Evolutionary conservation across 2,329 filamentous ascomycete species (phyloP).

Genomic region (Ascochyta lentis): DNA sequence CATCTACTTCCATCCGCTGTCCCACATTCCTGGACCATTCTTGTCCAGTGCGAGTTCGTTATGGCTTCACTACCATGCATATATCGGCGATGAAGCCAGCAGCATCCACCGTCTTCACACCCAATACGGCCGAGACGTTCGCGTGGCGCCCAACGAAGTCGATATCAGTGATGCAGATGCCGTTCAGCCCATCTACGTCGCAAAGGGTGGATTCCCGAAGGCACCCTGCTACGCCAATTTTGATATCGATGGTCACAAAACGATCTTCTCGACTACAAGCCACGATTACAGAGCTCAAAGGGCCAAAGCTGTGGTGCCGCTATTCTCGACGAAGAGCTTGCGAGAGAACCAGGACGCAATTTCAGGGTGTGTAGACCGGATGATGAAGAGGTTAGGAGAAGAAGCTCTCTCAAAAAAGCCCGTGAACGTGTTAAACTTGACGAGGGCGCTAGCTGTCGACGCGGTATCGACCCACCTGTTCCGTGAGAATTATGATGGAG

Average conservation of each 20-base stretch:
- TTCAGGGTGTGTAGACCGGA: slow-evolving; percentile 51
- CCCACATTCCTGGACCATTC: slow-evolving; percentile 33
- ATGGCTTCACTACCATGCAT: slow-evolving; percentile 39
- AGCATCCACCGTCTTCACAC: slow-evolving; percentile 29
- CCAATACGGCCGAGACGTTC: slow-evolving; percentile 31
- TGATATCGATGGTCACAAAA: slow-evolving; percentile 62
- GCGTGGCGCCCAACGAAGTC: slow-evolving; percentile 37
- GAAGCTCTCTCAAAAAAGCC: slow-evolving; percentile 39
- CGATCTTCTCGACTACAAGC: slow-evolving; percentile 60
- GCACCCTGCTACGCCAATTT: slow-evolving; percentile 62
- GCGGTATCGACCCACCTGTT: slow-evolving; percentile 63
- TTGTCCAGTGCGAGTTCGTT: slow-evolving; percentile 30
- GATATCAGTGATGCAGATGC: slow-evolving; percentile 46
- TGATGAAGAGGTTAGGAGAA: slow-evolving; percentile 51
- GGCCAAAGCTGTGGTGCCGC: slow-evolving; percentile 58
- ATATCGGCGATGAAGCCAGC: slow-evolving; percentile 37
- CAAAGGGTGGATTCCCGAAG: slow-evolving; percentile 62
- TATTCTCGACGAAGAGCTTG: slow-evolving; percentile 59
- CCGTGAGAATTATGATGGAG: slow-evolving; percentile 57
- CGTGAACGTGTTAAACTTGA: slow-evolving; percentile 59
- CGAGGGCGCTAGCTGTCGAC: slow-evolving; percentile 61
- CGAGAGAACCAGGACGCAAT: slow-evolving; percentile 49
- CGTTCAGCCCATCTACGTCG: slow-evolving; percentile 58
- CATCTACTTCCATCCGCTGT: slow-evolving; percentile 31
- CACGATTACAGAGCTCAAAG: slow-evolving; percentile 51